Evolutionary conservation across 306 rosid species (phyloP), one percentile per base, ranked within the genome.

Genomic region (Prunus padus): DNA sequence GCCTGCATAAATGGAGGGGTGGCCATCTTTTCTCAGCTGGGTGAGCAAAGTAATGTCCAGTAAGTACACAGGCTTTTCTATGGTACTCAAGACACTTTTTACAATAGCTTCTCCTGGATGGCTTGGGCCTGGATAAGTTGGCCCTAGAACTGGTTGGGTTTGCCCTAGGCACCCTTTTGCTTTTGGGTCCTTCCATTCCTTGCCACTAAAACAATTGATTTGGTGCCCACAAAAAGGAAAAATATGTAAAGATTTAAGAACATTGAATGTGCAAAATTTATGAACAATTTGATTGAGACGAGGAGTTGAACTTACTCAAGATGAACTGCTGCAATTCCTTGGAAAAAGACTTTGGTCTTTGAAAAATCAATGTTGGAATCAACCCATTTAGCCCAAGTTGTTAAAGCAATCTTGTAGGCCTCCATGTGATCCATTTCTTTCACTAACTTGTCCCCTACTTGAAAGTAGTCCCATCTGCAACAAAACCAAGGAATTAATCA

Each of bases 301-400:
- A 5, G 3, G 46, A 80, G 25, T 10, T 16, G 51, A 71, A 71
- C 88, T 82, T 78, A 92, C 96, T 69, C 80, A n/a, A 61, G 14
- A 79, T 92, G 96, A 50, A 78, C 71, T 0, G 96, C 91, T 49
- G 96, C 84, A 80, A 92, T 84, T 55, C 97, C 97, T 74, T 90
- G 96, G 50, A 82, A 92, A n/a, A 92, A 75, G 77, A 92, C 91
- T 56, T 1, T 82, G 63, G 91, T 87, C 30, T 70, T 84, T 63
- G 92, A 82, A 75, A 88, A 84, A 84, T 92, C 81, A 79, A 89
- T 65, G 69, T 89, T 89, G 62, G 90, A 77, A 37, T 90, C 89
- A 7, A 88, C 51, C 92, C 93, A 92, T 9, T 81, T 81, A 14
- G 88, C 82, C 97, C 97, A 92, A 42, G 96, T 90, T 37, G 85